These are phyloP conservation scores for Verbena officinalis DNA, from an alignment of 257 asterid genomes.

Conservation along the genomic window DNA sequence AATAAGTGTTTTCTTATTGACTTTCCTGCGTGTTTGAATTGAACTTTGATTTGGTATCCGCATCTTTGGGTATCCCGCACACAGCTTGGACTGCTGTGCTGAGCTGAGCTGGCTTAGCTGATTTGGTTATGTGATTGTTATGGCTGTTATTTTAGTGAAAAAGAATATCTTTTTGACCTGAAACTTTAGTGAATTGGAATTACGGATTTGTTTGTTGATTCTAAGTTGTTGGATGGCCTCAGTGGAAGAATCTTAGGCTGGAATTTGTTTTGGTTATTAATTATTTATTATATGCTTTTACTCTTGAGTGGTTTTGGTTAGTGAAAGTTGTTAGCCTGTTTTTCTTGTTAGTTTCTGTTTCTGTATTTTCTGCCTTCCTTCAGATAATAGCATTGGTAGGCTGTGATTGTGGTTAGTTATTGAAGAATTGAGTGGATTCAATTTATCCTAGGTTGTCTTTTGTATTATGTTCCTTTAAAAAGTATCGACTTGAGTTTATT, in stretches of 20 bases:
- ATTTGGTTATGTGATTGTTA: neutral
- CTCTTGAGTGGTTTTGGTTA: neutral
- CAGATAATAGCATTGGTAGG: neutral
- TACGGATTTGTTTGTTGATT: neutral
- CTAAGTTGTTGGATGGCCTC: neutral
- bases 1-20: too few species aligned
- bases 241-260: neutral
- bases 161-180: neutral
- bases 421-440: neutral
- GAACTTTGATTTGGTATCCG: neutral
- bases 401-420: neutral
- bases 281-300: too few species aligned
- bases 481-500: neutral
- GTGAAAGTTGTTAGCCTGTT: neutral
- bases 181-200: neutral
- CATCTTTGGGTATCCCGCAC: neutral
- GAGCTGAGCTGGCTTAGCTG: conserved; percentile 20
- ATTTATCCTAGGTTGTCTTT: conserved; percentile 1
- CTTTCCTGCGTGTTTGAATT: conserved; percentile 1
- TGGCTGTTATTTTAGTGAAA: conserved; percentile 4
- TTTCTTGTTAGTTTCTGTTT: neutral
- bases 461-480: neutral
- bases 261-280: neutral
- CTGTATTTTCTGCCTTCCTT: neutral
- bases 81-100: neutral